These are phyloP conservation scores for Suillus fuscotomentosus DNA, from an alignment of 768 basidiomycete genomes.

Conservation along the genomic window DNA sequence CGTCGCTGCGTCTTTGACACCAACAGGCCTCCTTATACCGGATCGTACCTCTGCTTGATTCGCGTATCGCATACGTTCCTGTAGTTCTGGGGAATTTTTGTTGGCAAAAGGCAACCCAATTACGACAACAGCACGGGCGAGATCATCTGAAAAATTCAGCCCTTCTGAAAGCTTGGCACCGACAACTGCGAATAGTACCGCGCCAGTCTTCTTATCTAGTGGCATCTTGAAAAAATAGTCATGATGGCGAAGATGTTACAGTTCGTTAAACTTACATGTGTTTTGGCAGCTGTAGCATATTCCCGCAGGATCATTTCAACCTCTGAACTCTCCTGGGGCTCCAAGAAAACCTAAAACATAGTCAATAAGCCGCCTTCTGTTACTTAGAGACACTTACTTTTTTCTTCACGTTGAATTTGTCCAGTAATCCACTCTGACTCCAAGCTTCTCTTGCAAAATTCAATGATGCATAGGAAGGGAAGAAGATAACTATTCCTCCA, in stretches of 20 bases:
- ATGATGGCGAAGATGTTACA: conserved; percentile 12
- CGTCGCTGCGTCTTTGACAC: conserved; percentile 64
- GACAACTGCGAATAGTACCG: conserved; percentile 89
- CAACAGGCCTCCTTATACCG: conserved; percentile 31
- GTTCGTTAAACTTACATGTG: neutral
- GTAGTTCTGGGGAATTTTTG: conserved; percentile 84
- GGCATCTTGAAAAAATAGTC: conserved; percentile 12
- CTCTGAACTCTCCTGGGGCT: conserved; percentile 68
- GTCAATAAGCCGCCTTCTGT: neutral
- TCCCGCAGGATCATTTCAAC: conserved; percentile 77
- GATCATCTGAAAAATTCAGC: conserved; percentile 70
- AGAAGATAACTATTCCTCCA: conserved; percentile 89
- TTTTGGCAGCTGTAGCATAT: conserved; percentile 55
- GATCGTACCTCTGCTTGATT: conserved; percentile 53
- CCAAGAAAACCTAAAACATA: conserved; percentile 72
- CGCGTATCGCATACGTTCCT: conserved; percentile 89
- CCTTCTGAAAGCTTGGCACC: conserved; percentile 98
- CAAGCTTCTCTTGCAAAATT: conserved; percentile 65
- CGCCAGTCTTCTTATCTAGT: conserved; percentile 48
- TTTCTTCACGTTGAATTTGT: conserved; percentile 69
- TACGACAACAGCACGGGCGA: conserved; percentile 83
- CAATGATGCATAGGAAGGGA: conserved; percentile 88
- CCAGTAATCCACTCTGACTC: conserved; percentile 58
- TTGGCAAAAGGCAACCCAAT: conserved; percentile 95
- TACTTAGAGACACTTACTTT: conserved; percentile 44